phyloP scores from a whole-genome alignment of 192 early-diverging fungal genomes.

The Backusella morwellensis region DNA sequence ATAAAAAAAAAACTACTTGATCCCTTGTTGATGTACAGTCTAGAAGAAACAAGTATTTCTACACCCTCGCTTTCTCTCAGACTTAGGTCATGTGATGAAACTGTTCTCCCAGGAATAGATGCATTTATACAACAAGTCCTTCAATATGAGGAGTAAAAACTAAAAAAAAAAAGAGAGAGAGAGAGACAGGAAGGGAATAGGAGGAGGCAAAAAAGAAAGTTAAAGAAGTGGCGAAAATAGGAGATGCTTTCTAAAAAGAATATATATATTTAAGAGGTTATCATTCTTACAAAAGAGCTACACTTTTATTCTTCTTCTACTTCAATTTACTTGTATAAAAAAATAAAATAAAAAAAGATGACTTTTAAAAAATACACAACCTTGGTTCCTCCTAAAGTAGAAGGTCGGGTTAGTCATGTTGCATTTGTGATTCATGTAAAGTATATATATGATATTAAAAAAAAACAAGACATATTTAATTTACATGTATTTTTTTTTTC shows the following conservation, averaged over 20 bases:
- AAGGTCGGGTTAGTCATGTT: slow-evolving; percentile 27
- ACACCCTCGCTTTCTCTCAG: neutral
- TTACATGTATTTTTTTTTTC: neutral
- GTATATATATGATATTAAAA: neutral
- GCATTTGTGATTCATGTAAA: slow-evolving; percentile 41
- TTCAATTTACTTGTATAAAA: neutral
- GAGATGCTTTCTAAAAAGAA: neutral
- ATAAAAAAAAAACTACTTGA: neutral
- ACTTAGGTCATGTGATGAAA: neutral
- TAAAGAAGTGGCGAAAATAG: neutral
- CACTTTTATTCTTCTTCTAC: neutral
- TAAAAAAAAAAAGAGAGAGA: neutral
- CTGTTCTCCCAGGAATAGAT: neutral
- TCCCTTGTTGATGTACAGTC: neutral
- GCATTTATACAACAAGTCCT: neutral
- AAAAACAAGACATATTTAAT: neutral
- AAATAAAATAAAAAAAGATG: neutral
- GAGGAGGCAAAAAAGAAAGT: neutral
- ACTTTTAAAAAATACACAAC: slow-evolving; percentile 1
- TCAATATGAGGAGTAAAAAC: neutral
- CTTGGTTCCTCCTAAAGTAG: neutral
- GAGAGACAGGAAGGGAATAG: neutral
- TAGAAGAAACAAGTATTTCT: neutral
- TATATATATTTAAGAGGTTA: neutral
- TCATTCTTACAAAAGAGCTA: neutral